Evolutionary conservation across 768 basidiomycete genomes (phyloP).

Genomic region (Rossbeevera mucosa): DNA sequence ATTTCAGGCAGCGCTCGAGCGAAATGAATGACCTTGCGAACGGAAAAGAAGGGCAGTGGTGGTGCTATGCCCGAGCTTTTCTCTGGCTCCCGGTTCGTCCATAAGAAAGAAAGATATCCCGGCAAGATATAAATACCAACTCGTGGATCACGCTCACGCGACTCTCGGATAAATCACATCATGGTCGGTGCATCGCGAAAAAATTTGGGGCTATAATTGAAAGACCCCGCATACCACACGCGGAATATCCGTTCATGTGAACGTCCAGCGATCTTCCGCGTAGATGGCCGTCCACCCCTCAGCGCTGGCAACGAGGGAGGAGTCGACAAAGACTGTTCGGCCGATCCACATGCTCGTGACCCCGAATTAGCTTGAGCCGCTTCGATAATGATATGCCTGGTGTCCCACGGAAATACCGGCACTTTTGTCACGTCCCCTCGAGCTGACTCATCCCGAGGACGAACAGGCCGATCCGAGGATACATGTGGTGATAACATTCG

Average conservation of each 20-base stretch:
- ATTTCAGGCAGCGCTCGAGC: constrained; percentile 3
- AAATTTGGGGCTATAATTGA: not conserved
- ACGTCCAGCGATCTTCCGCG: not conserved
- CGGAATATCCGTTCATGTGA: not conserved
- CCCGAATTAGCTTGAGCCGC: constrained; percentile 3
- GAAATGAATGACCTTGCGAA: constrained; percentile 7
- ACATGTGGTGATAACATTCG: not conserved
- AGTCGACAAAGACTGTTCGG: not conserved
- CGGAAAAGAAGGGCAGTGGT: constrained; percentile 3
- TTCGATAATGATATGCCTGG: not conserved
- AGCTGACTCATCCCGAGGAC: not conserved
- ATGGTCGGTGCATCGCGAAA: not conserved
- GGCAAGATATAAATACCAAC: not conserved
- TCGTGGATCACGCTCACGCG: constrained; percentile 1
- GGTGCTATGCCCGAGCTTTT: not conserved
- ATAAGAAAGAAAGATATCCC: not conserved
- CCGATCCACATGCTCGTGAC: not conserved
- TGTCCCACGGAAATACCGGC: not conserved
- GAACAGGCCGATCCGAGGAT: not conserved
- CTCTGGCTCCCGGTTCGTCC: not conserved
- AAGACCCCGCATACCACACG: not conserved
- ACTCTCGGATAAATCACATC: not conserved
- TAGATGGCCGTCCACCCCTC: not conserved
- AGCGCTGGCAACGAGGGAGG: not conserved
- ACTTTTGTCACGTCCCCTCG: not conserved